Base-by-base conservation (phyloP, 2,329 filamentous ascomycete genomes). In the Alternaria burnsii region DNA sequence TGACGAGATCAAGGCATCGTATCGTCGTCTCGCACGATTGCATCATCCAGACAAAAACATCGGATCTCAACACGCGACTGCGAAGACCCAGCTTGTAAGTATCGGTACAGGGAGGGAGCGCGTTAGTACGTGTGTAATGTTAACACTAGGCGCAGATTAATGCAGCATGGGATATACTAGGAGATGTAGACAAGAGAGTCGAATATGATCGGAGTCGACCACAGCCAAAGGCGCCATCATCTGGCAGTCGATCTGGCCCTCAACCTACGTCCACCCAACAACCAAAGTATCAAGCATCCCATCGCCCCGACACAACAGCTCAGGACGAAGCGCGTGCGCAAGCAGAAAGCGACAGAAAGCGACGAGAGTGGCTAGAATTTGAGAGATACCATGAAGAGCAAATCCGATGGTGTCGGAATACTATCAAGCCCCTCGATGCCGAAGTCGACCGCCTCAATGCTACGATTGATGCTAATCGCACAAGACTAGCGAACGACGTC, bases 151-250 rank as follows among this genome's bases (percentile, higher is more conserved):
- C 4, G 38, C 26, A 59, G 57, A 55, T 59, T 22, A 59, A 59
- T 30, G 57, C 28, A 28, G 57, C 57, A 10, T 59, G 57, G 51
- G 57, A 59, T 43, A 46, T 55, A 3, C 52, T 59, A 12, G 22
- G 44, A 12, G 58, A 60, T 32, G n/a, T 7, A 22, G 1, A 16
- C 0, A 55, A 24, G 30, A 44, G 52, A 30, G 22, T n/a, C 16
- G 38, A 44, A 20, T 60, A 60, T 20, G 58, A 60, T 32, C 28
- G 24, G 8, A 50, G 5, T 12, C 51, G 55, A 6, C 41, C 12
- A 30, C 38, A 43, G 16, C 40, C 9, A 22, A 46, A 22, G 5
- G 18, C 41, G 5, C 52, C 41, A 3, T 52, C 14, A 30, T 26
- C 40, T 16, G 18, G 38, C 22, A 52, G 40, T 3, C 36, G 28